Percentiles rank a stretch among this genome's conserved stretches.
Conservation (phyloP, 192 early-diverging fungal genomes). For the Coemansia sp. region DNA sequence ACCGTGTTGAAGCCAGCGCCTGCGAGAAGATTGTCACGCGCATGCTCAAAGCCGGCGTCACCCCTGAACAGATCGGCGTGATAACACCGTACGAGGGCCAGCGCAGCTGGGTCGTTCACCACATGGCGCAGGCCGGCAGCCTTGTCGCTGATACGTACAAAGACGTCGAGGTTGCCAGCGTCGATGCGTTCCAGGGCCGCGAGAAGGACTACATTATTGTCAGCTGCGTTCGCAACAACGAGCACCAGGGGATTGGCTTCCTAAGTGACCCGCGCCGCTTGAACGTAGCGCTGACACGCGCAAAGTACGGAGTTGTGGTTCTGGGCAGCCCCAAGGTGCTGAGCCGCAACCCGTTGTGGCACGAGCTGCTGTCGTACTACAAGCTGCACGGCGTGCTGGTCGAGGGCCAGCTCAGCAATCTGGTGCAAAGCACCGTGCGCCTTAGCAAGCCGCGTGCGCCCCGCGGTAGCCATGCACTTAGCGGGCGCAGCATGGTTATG, state of each 20-base stretch:
- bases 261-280: constrained; percentile 88
- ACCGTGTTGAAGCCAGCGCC: constrained; percentile 94
- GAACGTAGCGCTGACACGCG: constrained; percentile 87
- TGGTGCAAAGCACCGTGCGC: constrained; percentile 87
- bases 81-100: constrained; percentile 99
- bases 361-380: constrained; percentile 91
- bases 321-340: constrained; percentile 96
- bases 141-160: constrained; percentile 94
- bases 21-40: constrained; percentile 97
- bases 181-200: constrained; percentile 99
- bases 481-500: constrained; percentile 28
- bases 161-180: constrained; percentile 97
- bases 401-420: constrained; percentile 86
- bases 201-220: constrained; percentile 99
- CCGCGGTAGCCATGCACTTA: constrained; percentile 36
- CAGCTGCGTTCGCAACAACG: constrained; percentile 95
- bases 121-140: constrained; percentile 93
- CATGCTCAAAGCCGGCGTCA: constrained; percentile 83
- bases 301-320: constrained; percentile 91
- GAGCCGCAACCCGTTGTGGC: constrained; percentile 92
- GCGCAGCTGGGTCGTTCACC: constrained; percentile 89
- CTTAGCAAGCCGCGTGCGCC: constrained; percentile 70
- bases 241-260: constrained; percentile 95
- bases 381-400: constrained; percentile 87
- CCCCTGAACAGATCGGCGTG: constrained; percentile 92